Base-by-base conservation (phyloP, 2,329 filamentous ascomycete genomes). In the Parascedosporium putredinis region DNA sequence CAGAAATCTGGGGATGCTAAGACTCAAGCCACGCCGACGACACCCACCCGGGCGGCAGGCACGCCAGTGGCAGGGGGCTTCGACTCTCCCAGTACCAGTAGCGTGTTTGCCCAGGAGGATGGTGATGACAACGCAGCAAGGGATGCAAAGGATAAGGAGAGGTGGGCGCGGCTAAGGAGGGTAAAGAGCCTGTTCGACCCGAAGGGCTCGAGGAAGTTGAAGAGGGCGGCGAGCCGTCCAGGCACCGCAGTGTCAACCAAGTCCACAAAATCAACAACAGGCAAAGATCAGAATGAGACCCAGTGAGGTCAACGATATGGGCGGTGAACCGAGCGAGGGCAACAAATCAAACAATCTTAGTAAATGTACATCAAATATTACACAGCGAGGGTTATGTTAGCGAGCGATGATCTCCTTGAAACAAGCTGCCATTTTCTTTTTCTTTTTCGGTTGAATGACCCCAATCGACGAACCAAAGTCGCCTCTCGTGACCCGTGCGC, bases 121-220 rank as follows among this genome's bases (percentile, higher is more conserved):
- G 77, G 75, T 38, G 72, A 71, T 14, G 65, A 76, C 18, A 70
- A 74, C 43, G 68, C 66, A 34, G 63, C 63, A 0, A 67, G 72
- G 23, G 70, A 73, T 44, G 72, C 67, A 42, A 84, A 84, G 60
- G 84, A 88, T 53, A 84, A 84, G 62, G 81, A 85, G 64, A 73
- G 84, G 55, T 87, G 83, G 83, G 77, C 81, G n/a, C 75, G 81
- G 56, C 65, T 88, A 54, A 75, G 81, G 57, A 76, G 78, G 51
- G 82, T 88, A 51, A 85, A 85, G 71, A 86, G 82, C 59, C 65
- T 86, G 44, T 81, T 88, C 58, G 81, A 84, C 54, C 73, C 78
- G 5, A 87, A 85, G 62, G 74, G 72, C 2, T 68, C 71, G 7
- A 79, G 71, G 60, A 82, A 75, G 59, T 62, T 73, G 48, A 67